Conservation (phyloP, 2,329 filamentous ascomycete genomes). For the Scytalidium sp. region DNA sequence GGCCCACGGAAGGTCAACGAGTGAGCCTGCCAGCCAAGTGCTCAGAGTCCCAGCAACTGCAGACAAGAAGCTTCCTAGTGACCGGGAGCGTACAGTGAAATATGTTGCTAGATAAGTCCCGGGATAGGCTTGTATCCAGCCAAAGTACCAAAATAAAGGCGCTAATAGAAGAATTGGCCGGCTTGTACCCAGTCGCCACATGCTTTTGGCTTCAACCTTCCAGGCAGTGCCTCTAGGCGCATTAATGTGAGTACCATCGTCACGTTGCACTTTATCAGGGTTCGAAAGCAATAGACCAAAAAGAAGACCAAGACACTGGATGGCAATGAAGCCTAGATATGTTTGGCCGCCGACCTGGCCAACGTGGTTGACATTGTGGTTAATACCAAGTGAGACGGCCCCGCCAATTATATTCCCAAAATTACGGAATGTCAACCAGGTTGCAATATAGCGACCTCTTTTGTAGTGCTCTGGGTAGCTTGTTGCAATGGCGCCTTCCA, state of each 20-base stretch:
- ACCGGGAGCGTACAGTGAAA: slow-evolving; percentile 39
- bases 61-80: slow-evolving; percentile 32
- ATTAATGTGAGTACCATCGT: slow-evolving; percentile 36
- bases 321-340: slow-evolving; percentile 43
- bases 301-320: slow-evolving; percentile 42
- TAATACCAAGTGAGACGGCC: slow-evolving; percentile 46
- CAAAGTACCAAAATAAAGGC: slow-evolving; percentile 37
- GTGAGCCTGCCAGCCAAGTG: slow-evolving; percentile 32
- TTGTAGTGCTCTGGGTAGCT: slow-evolving; percentile 32
- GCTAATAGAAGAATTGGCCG: slow-evolving; percentile 33
- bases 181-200: slow-evolving; percentile 32
- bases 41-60: slow-evolving; percentile 32
- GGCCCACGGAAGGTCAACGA: slow-evolving; percentile 36
- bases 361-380: slow-evolving; percentile 32
- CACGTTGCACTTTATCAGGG: slow-evolving; percentile 40
- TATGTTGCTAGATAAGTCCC: slow-evolving; percentile 39
- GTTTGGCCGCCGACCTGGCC: slow-evolving; percentile 37
- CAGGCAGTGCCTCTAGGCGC: slow-evolving; percentile 25
- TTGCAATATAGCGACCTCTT: slow-evolving; percentile 19
- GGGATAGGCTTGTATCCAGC: no score
- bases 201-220: slow-evolving; percentile 29
- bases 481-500: slow-evolving; percentile 37
- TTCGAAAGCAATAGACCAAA: slow-evolving; percentile 40
- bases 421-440: slow-evolving; percentile 39
- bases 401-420: slow-evolving; percentile 45